Conservation (phyloP, 1,284 basidiomycete genomes). For the Fomitopsis palustris region DNA sequence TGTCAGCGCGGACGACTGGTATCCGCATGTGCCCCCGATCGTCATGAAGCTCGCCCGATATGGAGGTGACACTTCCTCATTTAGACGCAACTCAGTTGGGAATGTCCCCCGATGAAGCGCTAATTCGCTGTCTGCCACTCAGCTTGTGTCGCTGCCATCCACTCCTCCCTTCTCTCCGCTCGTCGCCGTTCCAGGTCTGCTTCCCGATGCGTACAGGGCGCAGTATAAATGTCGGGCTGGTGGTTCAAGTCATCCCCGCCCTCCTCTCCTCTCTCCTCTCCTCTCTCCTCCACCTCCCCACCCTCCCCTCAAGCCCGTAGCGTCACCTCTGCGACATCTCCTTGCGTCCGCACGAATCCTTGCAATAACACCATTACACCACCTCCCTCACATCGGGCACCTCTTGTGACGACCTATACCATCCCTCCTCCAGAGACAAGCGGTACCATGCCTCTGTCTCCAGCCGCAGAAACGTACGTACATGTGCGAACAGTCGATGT, state of each 20-base stretch:
- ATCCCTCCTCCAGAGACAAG: neutral
- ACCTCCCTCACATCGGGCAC: neutral
- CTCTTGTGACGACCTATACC: neutral
- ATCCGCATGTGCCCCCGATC: neutral
- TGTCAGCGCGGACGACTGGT: conserved; percentile 1
- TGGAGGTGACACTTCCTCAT: neutral
- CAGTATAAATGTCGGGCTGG: neutral
- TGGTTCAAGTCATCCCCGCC: neutral
- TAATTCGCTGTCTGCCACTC: conserved; percentile 1
- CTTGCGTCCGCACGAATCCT: neutral
- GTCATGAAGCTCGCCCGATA: neutral
- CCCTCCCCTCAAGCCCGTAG: conserved; percentile 1
- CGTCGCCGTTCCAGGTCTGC: neutral
- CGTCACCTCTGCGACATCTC: conserved; percentile 15
- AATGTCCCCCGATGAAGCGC: neutral
- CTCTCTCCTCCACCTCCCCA: neutral
- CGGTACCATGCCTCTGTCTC: conserved; percentile 2
- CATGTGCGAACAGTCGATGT: neutral
- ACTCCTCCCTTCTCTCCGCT: neutral
- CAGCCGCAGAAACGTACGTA: conserved; percentile 21
- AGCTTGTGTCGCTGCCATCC: neutral
- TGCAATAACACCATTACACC: neutral
- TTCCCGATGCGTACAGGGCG: neutral
- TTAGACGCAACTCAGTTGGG: neutral
- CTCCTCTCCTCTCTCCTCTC: conserved; percentile 1